These are phyloP conservation scores for Bruguiera parviflora DNA, from an alignment of 345 rosid genomes.

Conservation along the genomic window DNA sequence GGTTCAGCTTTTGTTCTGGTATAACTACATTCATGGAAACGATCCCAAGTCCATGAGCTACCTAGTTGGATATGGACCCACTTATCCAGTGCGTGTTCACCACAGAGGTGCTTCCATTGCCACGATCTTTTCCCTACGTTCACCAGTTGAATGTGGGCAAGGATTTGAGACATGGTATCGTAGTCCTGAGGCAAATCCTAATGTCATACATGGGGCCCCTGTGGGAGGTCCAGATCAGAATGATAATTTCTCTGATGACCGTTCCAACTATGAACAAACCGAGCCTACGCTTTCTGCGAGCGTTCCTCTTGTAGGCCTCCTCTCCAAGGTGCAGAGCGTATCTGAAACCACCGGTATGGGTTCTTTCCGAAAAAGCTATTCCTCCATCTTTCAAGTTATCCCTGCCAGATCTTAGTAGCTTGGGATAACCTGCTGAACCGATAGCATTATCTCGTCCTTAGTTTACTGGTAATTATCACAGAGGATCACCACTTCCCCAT, in stretches of 20 bases:
- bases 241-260: conserved; percentile 26
- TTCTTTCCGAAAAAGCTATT: too few relatives aligned
- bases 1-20: too few relatives aligned
- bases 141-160: conserved; percentile 21
- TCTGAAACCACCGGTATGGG: conserved; percentile 9
- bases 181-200: conserved; percentile 25
- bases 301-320: conserved; percentile 33
- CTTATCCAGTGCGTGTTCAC: conserved; percentile 25
- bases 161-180: conserved; percentile 33
- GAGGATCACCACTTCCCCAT: conserved; percentile 26
- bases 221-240: conserved; percentile 35
- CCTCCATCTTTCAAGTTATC: not conserved
- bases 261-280: conserved; percentile 26
- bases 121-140: conserved; percentile 13
- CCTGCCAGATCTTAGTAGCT: too few relatives aligned
- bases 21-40: conserved; percentile 21
- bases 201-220: conserved; percentile 21
- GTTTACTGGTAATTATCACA: conserved; percentile 32
- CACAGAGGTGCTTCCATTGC: conserved; percentile 39
- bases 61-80: conserved; percentile 24
- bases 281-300: conserved; percentile 23
- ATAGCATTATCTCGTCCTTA: not conserved
- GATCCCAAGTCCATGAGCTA: conserved; percentile 32
- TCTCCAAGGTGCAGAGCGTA: conserved; percentile 25
- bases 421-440: too few relatives aligned